These are phyloP conservation scores for Xylariales sp. DNA, from an alignment of 2,329 filamentous ascomycete genomes.

Conservation along the genomic window DNA sequence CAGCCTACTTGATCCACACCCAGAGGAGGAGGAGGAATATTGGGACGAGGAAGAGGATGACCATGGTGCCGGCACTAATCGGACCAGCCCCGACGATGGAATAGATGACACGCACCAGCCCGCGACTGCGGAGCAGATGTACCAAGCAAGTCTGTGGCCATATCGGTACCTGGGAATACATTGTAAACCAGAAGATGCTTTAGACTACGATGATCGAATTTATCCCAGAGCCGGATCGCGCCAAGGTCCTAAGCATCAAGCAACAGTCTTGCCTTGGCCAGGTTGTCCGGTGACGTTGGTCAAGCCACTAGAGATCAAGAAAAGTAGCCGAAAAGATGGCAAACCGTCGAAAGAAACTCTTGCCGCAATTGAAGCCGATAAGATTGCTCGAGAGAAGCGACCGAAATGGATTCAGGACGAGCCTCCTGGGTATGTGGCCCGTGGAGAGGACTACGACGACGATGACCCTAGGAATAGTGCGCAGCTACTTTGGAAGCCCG, in stretches of 20 bases:
- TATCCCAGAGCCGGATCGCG: conserved; percentile 94
- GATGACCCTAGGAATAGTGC: conserved; percentile 73
- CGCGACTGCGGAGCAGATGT: conserved; percentile 79
- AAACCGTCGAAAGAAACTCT: conserved; percentile 77
- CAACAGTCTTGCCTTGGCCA: conserved; percentile 78
- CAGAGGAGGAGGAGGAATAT: conserved; percentile 59
- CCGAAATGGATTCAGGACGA: conserved; percentile 94
- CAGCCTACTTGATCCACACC: conserved; percentile 61
- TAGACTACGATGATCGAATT: conserved; percentile 96
- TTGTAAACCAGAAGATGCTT: conserved; percentile 87
- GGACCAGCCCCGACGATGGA: conserved; percentile 60
- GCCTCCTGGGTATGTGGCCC: conserved; percentile 75
- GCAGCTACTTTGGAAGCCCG: conserved; percentile 73
- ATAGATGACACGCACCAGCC: conserved; percentile 51
- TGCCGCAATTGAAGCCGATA: conserved; percentile 77
- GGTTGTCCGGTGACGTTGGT: conserved; percentile 86
- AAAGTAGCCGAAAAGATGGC: conserved; percentile 70
- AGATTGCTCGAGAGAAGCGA: conserved; percentile 70
- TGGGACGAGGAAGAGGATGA: conserved; percentile 70
- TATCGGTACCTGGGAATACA: conserved; percentile 95
- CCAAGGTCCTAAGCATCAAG: conserved; percentile 86
- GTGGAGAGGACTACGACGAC: conserved; percentile 72
- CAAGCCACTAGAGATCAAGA: conserved; percentile 82
- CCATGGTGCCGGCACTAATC: conserved; percentile 50
- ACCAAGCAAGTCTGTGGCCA: conserved; percentile 91